phyloP scores from a whole-genome alignment of 495 filamentous ascomycete species.

The Penicillium riverlandense region DNA sequence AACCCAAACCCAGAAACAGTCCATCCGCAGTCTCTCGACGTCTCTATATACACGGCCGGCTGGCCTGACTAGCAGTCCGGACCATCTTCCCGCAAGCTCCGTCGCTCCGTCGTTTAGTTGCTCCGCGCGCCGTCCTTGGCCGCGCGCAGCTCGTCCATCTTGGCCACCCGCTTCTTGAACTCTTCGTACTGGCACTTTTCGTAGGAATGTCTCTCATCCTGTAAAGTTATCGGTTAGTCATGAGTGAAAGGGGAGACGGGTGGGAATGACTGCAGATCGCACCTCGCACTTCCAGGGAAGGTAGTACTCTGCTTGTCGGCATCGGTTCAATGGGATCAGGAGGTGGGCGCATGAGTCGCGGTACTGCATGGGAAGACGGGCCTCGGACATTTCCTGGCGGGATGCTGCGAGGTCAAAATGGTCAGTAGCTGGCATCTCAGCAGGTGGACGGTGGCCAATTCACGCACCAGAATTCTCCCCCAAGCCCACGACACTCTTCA shows the following conservation, averaged over 20 bases:
- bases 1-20: slow-evolving; percentile 31
- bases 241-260: not conserved
- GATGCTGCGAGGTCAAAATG: slow-evolving; percentile 50
- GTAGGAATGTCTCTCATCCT: slow-evolving; percentile 94
- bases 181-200: slow-evolving; percentile 99
- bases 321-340: slow-evolving; percentile 90
- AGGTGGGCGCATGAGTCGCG: slow-evolving; percentile 91
- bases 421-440: not conserved
- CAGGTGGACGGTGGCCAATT: slow-evolving; percentile 8
- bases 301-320: slow-evolving; percentile 86
- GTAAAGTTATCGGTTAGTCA: not conserved
- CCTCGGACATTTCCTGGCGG: slow-evolving; percentile 86
- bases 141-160: slow-evolving; percentile 93
- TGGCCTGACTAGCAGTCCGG: slow-evolving; percentile 19
- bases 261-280: slow-evolving; percentile 22
- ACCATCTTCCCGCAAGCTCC: not conserved
- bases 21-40: slow-evolving; percentile 35
- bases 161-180: slow-evolving; percentile 96
- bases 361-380: slow-evolving; percentile 81
- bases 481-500: slow-evolving; percentile 49
- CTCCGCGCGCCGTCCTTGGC: slow-evolving; percentile 81
- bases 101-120: slow-evolving; percentile 52
- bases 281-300: slow-evolving; percentile 98
- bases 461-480: slow-evolving; percentile 32
- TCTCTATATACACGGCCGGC: slow-evolving; percentile 42